Evolutionary conservation across 2,329 filamentous ascomycete genomes (phyloP).

Genomic region (Tolypocladium nubicola): DNA sequence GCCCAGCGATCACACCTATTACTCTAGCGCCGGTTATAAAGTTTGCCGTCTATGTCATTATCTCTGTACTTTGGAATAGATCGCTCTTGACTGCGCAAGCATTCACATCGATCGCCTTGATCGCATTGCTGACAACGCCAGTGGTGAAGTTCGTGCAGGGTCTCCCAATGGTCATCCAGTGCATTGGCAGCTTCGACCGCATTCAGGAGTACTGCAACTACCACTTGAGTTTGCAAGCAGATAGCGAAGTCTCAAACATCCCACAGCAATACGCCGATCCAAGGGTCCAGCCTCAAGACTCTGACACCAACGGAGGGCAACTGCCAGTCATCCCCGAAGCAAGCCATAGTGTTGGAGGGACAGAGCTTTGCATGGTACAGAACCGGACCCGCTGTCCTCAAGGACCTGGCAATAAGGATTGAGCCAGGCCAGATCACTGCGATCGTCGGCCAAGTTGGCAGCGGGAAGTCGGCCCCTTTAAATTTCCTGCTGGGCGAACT

Average conservation of each 20-base stretch:
- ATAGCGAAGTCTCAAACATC: neutral
- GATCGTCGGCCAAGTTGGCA: neutral
- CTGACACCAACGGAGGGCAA: neutral
- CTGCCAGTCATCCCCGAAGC: neutral
- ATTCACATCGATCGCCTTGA: neutral
- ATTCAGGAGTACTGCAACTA: neutral
- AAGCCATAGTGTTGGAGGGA: neutral
- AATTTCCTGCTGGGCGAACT: neutral
- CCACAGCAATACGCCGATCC: neutral
- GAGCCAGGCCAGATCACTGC: neutral
- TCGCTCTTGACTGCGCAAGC: neutral
- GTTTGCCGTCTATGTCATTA: neutral
- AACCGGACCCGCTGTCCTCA: neutral
- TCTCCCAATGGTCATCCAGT: neutral
- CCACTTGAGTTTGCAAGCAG: neutral
- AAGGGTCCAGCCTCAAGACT: neutral
- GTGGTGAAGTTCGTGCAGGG: neutral
- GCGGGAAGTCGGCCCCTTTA: neutral
- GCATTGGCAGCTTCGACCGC: neutral
- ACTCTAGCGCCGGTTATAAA: neutral
- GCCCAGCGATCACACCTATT: neutral
- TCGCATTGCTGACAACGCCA: neutral
- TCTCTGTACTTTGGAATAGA: neutral
- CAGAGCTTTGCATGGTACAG: neutral
- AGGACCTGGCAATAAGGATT: neutral